These are phyloP conservation scores for Barnettozyma sucrosica DNA, from an alignment of 805 yeast species.

Conservation along the genomic window DNA sequence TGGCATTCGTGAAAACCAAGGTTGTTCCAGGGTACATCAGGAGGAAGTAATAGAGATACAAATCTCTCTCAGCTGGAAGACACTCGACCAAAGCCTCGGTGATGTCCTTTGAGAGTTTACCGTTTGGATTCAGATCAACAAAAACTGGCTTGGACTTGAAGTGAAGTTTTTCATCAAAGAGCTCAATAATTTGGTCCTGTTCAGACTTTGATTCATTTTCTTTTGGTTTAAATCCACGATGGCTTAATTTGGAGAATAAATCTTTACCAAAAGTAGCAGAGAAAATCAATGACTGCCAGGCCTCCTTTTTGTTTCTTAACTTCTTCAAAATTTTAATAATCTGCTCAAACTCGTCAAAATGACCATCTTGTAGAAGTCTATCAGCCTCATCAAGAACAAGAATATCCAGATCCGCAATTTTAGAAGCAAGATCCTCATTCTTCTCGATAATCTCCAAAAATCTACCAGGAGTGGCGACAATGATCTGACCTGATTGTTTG, in stretches of 20 bases:
- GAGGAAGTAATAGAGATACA: conserved; percentile 82
- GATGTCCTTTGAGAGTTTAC: conserved; percentile 66
- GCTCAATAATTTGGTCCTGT: conserved; percentile 54
- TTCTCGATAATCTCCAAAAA: conserved; percentile 75
- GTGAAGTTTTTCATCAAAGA: conserved; percentile 63
- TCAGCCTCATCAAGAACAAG: conserved; percentile 94
- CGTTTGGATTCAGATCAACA: conserved; percentile 83
- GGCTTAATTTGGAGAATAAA: conserved; percentile 68
- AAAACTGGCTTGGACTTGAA: conserved; percentile 67
- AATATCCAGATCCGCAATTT: conserved; percentile 39
- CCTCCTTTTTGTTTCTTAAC: conserved; percentile 40
- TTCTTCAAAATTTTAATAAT: conserved; percentile 59
- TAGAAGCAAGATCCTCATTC: conserved; percentile 36
- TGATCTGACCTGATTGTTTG: conserved; percentile 60
- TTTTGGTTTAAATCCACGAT: conserved; percentile 29
- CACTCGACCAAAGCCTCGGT: conserved; percentile 89
- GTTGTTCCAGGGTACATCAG: conserved; percentile 85
- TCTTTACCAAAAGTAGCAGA: conserved; percentile 90
- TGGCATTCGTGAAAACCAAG: conserved; percentile 89
- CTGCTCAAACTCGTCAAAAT: conserved; percentile 86
- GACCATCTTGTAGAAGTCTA: conserved; percentile 90
- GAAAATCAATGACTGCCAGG: conserved; percentile 85
- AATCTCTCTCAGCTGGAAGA: conserved; percentile 82
- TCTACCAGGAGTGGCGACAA: conserved; percentile 96
- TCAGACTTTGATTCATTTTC: conserved; percentile 29